Evolutionary conservation across 768 basidiomycete species (phyloP), one percentile per base, ranked within the genome.

Genomic region (Collybia mongolica): DNA sequence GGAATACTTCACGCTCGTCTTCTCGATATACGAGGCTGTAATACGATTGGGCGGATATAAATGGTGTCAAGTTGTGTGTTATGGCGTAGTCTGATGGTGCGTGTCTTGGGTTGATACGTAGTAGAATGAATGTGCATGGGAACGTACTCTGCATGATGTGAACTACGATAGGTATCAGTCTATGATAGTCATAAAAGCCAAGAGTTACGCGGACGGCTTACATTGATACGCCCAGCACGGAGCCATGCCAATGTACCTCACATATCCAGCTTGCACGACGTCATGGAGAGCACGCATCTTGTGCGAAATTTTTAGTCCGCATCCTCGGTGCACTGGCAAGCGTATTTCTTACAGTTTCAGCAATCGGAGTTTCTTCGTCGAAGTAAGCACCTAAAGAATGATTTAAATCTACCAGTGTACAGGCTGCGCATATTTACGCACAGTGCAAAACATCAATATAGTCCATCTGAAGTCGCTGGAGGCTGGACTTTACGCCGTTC

Each of bases 381-480:
- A 82, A 81, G 8, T 79, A 70, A 58, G 79, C 76, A 56, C 76
- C 75, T 76, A 37, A 3, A 22, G 11, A n/a, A 39, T 15, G 20
- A 11, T 52, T 12, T 24, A 44, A 38, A 41, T 28, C 4, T 26
- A 42, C 2, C 12, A 8, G 3, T 23, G 2, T 1, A 12, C 14
- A 9, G 9, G 8, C n/a, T 15, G 24, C 3, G 19, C 6, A 5
- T 17, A 32, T 14, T 17, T 3, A 22, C 72, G 57, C 54, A 73
- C 84, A 85, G 67, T 89, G 87, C 9, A 88, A 68, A 2, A 89
- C 65, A 58, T 90, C 89, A 58, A 90, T 74, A 55, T 89, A 88
- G 44, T 90, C 88, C 20, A 87, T 62, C 46, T 90, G 84, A 3
- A 90, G 72, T 14, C 87, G 74, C 60, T 86, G 67, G 51, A 90